Base-by-base conservation (phyloP, 208 protist genomes). In the Trypanosomatidae sp. region DNA sequence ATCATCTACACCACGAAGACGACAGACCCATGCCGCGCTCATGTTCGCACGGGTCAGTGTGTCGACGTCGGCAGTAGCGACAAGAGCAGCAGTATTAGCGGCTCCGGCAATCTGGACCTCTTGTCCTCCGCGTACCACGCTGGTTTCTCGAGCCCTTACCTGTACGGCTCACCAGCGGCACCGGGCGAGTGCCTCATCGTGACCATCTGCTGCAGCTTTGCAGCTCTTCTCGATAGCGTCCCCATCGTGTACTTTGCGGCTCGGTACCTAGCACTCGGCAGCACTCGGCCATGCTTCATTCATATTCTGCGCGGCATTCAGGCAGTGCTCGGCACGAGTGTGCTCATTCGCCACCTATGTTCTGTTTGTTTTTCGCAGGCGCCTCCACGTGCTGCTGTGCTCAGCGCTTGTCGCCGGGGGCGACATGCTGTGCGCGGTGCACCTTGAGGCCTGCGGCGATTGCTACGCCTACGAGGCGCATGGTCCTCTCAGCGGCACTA, bases 181-280 rank as follows among this genome's bases (percentile, higher is more conserved):
- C 47, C 79, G 0, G 86, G 86, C 44, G 85, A 80, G 33, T 74
- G 71, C 7, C 76, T 88, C 36, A 64, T 95, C 19, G 86, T 85
- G 19, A 70, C 76, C 33, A 62, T 81, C n/a, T 79, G 80, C 62
- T 87, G 81, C 67, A 71, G 64, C 46, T 91, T 93, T 62, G 55
- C 73, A 10, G 80, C 77, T 7, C 47, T 85, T 10, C 13, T 91
- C 0, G 58, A 64, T 6, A 69, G 64, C 25, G 71, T 85, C 15
- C 62, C 84, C 25, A 76, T 89, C 22, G 75, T 80, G 62, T 93
- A 86, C 72, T 92, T 93, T 62, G 79, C 83, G 15, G 83, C 77
- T 2, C 88, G 91, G 3, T 81, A 83, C 30, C 58, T 92, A 2
- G 86, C 82, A 50, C 66, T 79, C 25, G 74, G 77, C 43, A 85